phyloP scores from a whole-genome alignment of 1,284 basidiomycete species.

The Melampsora americana region DNA sequence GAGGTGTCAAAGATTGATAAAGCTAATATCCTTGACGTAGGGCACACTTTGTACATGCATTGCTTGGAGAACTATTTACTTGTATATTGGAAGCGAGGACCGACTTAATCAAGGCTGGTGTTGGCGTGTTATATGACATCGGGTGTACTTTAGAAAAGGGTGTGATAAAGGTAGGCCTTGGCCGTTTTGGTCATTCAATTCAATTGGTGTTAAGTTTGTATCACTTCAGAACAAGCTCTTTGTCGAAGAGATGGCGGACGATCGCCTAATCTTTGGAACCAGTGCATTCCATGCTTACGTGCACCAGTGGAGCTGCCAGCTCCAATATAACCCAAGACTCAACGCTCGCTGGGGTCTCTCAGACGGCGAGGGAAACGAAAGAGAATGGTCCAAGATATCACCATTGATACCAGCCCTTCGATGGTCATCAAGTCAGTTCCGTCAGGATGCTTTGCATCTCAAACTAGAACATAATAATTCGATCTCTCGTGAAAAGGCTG shows the following conservation, averaged over 20 bases:
- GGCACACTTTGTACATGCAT: background rate
- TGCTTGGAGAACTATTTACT: too few species aligned
- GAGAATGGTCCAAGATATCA: slow-evolving; percentile 7
- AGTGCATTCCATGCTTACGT: slow-evolving; percentile 18
- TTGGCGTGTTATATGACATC: slow-evolving; percentile 14
- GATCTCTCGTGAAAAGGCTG: too few species aligned
- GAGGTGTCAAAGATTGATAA: too few species aligned
- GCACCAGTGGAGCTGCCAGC: slow-evolving; percentile 22
- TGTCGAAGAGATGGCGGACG: background rate
- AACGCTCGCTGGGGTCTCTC: background rate
- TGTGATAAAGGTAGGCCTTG: slow-evolving; percentile 2
- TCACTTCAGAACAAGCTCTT: background rate
- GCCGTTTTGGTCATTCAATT: background rate
- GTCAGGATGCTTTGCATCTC: too few species aligned
- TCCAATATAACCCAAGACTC: slow-evolving; percentile 1
- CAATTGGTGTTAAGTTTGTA: background rate
- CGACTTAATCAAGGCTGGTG: background rate
- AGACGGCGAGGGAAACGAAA: background rate
- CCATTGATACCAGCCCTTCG: too few species aligned
- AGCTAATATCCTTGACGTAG: background rate
- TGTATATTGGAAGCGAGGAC: background rate
- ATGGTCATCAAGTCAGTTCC: background rate
- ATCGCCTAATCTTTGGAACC: slow-evolving; percentile 5
- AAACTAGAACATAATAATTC: too few species aligned
- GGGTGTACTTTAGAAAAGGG: slow-evolving; percentile 13